Conservation (phyloP, 495 filamentous ascomycete species). For the Geoglossum glabrum region DNA sequence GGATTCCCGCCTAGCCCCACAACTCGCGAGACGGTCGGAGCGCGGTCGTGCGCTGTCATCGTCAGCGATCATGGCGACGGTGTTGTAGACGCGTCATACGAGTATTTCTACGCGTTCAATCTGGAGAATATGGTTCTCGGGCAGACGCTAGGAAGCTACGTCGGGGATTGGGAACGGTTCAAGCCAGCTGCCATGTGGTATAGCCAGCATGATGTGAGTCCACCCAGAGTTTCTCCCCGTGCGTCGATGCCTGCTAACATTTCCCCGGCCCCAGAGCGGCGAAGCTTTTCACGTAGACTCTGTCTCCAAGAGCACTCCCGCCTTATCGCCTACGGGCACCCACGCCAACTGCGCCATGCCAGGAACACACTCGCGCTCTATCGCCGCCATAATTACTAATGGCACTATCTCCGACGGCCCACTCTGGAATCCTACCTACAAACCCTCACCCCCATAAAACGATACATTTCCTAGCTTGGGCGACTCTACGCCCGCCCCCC, state of each 20-base stretch:
- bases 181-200: constrained; percentile 38
- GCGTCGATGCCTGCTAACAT: too few relatives aligned
- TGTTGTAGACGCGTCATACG: constrained; percentile 43
- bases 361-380: constrained; percentile 13
- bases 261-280: not conserved
- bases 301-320: not conserved
- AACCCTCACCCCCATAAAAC: constrained; percentile 21
- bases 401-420: constrained; percentile 9
- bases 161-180: constrained; percentile 51
- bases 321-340: constrained; percentile 35
- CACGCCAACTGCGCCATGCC: constrained; percentile 38
- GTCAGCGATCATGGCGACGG: constrained; percentile 33
- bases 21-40: constrained; percentile 26
- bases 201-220: constrained; percentile 33
- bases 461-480: constrained; percentile 18
- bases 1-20: constrained; percentile 25
- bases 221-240: constrained; percentile 33
- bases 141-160: constrained; percentile 36
- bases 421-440: constrained; percentile 33
- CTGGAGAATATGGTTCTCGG: constrained; percentile 21
- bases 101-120: constrained; percentile 42
- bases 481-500: constrained; percentile 25
- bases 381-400: constrained; percentile 8
- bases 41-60: constrained; percentile 29
- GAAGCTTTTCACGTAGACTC: not conserved